Base-by-base conservation (phyloP, 2,329 filamentous ascomycete species). In the Fusarium nematophilum region DNA sequence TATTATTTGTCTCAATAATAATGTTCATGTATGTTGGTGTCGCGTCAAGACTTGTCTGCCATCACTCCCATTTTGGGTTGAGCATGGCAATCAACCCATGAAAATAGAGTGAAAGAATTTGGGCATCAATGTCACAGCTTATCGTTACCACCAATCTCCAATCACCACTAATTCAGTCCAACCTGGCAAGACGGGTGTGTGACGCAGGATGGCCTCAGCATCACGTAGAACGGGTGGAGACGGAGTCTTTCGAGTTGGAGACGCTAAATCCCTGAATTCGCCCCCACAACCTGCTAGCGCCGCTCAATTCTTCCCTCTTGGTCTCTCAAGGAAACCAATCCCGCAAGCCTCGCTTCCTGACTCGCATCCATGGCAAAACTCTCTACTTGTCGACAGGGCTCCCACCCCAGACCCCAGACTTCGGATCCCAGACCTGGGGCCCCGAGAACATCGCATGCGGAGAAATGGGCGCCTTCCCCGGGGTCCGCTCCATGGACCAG, bases 381-480 rank as follows among this genome's bases (percentile, higher is more conserved):
- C 26, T 42, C 23, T 40, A 37, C 26, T 31, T 30, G 14, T 37
- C n/a, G 38, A 45, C 30, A 9, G 38, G 23, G 15, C 30, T 52
- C 27, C 33, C 14, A 33, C 30, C 33, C 26, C 46, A 59, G 18
- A 43, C 53, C 44, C 48, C 48, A 52, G 57, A 36, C 50, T 30
- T 44, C 39, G 33, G 30, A 37, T 46, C 43, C 49, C 43, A 58
- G 39, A 29, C 39, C 48, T 42, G 54, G 50, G 39, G 37, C 42
- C 36, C 30, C 40, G 54, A 23, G 38, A 23, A 39, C n/a, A 21
- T 7, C 4, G 27, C 30, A 27, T 56, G 39, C 44, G 59, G 55
- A 56, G 59, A 55, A 49, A 25, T 11, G 43, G 43, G 29, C 17
- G 14, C 27, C 23, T 56, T 49, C 42, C 55, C 57, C 30, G 25